Evolutionary conservation across 441 rosid species (phyloP), one percentile per base, ranked within the genome.

Genomic region (Populus hybrid): DNA sequence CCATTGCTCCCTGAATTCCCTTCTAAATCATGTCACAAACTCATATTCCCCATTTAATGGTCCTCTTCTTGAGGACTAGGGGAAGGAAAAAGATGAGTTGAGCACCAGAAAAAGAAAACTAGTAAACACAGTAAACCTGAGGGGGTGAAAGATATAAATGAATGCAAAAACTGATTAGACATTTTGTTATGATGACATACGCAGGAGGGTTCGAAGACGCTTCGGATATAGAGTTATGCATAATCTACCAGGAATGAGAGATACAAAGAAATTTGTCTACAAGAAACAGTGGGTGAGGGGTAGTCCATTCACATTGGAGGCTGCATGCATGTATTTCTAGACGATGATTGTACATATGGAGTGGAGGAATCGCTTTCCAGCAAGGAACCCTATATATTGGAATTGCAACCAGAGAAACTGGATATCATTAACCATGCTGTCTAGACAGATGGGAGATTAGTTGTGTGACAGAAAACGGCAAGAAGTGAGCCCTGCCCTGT

Each of bases 131-230:
- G 57, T 50, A 50, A 50, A 4, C 18, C 57, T 50, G 57, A 50
- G 19, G 57, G 57, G 57, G 57, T 50, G 57, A 5, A 50, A 50
- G 57, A 50, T 16, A 30, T 30, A 30, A 35, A 53, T 53, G 21
- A 53, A 53, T 53, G 66, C 34, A 1, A 23, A 14, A 65, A 23
- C 32, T 35, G 28, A 7, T 28, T 34, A 57, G 16, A 53, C 28
- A 12, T 34, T 4, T n/a, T 61, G 38, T 40, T 40, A 65, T 53
- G 32, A 30, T 3, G 35, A 4, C 50, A 11, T 16, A 18, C 71
- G 75, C 90, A 89, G 92, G 85, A 71, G 74, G 84, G 85, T 80
- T 80, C 83, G 50, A 82, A 83, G 83, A 82, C 82, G 21, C 30
- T 73, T 26, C 6, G 74, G 76, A 69, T 53, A 67, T 83, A 80